A percentile compares a stretch with the other conserved stretches of the same genome.
Conservation (phyloP, 306 rosid genomes). For the Quercus suber region DNA sequence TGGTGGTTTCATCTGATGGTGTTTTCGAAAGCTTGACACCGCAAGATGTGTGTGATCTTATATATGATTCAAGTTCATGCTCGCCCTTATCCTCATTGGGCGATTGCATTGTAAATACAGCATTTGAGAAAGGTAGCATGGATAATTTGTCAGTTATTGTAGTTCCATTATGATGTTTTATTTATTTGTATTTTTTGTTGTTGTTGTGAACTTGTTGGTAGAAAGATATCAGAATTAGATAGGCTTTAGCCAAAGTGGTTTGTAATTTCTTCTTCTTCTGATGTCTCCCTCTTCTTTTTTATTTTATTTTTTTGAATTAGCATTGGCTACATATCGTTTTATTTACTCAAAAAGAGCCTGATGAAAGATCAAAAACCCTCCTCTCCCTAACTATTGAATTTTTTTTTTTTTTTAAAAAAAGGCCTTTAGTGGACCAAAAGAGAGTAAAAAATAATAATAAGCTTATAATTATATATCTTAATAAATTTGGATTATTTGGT, state of each 20-base stretch:
- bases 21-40: conserved; percentile 10
- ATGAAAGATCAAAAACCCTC: not conserved
- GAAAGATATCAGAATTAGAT: not conserved
- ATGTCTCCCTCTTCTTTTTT: no score
- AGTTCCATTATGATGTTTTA: not conserved
- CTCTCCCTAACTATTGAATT: no score
- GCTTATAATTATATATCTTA: no score
- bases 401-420: no score
- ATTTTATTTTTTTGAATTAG: no score
- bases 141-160: conserved; percentile 1
- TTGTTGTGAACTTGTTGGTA: not conserved
- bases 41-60: not conserved
- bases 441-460: no score
- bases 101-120: not conserved
- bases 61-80: not conserved
- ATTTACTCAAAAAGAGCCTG: not conserved
- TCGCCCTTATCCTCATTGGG: not conserved
- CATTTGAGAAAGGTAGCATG: not conserved
- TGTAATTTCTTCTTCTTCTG: not conserved
- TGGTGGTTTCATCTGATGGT: conserved; percentile 2
- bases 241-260: not conserved
- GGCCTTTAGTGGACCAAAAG: no score
- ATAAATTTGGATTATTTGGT: no score
- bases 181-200: no score
- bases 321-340: not conserved